phyloP scores from a whole-genome alignment of 2,329 filamentous ascomycete genomes.

The Colletotrichum lentis region DNA sequence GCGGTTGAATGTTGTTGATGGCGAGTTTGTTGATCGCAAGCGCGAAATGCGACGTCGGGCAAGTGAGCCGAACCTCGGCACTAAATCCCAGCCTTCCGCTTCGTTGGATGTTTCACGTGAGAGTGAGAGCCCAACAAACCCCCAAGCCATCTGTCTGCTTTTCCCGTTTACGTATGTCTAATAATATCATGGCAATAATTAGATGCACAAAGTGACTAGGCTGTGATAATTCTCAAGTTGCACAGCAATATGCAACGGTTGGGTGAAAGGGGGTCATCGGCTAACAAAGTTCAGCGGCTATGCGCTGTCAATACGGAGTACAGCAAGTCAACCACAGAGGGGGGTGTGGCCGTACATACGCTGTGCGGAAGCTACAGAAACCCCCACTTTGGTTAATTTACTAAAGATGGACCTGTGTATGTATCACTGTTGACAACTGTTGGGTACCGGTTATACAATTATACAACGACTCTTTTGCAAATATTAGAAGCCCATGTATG shows the following conservation, averaged over 20 bases:
- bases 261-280: background rate
- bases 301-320: no score
- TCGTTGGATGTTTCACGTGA: constrained; percentile 26
- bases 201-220: background rate
- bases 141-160: background rate
- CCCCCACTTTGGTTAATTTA: no score
- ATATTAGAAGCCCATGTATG: no score
- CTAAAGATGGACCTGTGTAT: no score
- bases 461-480: no score
- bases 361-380: no score
- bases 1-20: background rate
- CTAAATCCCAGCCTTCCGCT: background rate
- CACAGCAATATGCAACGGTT: background rate
- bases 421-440: no score
- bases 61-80: constrained; percentile 26
- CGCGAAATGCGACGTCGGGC: background rate
- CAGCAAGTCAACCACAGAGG: no score
- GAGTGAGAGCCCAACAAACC: background rate
- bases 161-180: background rate
- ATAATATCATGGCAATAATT: background rate
- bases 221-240: background rate
- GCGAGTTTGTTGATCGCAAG: background rate
- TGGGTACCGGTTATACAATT: no score
- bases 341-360: no score
- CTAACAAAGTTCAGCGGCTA: no score